A percentile compares a stretch with the other conserved stretches of the same genome.
These are phyloP conservation scores for Corymbia calophylla DNA, from an alignment of 441 rosid species.

Conservation along the genomic window DNA sequence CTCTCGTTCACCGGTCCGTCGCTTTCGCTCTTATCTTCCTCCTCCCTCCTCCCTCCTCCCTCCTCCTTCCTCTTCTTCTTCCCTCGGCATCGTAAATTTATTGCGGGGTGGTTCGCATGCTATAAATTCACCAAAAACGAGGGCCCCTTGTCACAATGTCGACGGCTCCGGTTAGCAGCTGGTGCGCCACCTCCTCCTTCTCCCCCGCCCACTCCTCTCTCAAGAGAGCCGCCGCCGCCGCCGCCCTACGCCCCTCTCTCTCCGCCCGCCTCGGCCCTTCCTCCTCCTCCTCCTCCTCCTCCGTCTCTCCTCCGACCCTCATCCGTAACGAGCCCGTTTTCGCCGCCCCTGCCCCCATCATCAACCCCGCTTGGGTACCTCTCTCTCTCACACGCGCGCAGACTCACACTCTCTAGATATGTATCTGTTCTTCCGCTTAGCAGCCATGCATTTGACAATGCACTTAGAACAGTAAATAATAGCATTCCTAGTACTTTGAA, in stretches of 20 bases:
- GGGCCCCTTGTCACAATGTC: constrained; percentile 50
- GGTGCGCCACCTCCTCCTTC: constrained; percentile 47
- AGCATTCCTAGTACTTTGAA: background rate
- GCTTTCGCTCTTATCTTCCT: constrained; percentile 25
- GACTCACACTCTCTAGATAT: background rate
- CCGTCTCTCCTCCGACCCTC: constrained; percentile 53
- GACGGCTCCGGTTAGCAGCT: constrained; percentile 63
- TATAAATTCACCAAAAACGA: constrained; percentile 18
- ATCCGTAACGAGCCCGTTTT: constrained; percentile 87
- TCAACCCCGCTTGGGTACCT: constrained; percentile 63
- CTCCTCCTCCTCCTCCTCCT: constrained; percentile 9
- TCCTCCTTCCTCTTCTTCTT: background rate
- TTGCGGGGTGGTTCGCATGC: background rate
- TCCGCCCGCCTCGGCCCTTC: constrained; percentile 23
- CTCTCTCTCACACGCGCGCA: background rate
- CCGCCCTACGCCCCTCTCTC: constrained; percentile 31
- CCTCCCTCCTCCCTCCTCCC: background rate
- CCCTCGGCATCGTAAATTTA: background rate
- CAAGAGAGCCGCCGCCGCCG: constrained; percentile 13
- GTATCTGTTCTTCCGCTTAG: background rate
- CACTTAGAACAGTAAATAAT: background rate
- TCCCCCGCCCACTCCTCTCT: constrained; percentile 35
- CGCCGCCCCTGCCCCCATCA: constrained; percentile 67
- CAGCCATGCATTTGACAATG: background rate
- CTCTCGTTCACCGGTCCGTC: constrained; percentile 31